Evolutionary conservation across 768 basidiomycete species (phyloP).

Genomic region (Boletus vinaceobasis): DNA sequence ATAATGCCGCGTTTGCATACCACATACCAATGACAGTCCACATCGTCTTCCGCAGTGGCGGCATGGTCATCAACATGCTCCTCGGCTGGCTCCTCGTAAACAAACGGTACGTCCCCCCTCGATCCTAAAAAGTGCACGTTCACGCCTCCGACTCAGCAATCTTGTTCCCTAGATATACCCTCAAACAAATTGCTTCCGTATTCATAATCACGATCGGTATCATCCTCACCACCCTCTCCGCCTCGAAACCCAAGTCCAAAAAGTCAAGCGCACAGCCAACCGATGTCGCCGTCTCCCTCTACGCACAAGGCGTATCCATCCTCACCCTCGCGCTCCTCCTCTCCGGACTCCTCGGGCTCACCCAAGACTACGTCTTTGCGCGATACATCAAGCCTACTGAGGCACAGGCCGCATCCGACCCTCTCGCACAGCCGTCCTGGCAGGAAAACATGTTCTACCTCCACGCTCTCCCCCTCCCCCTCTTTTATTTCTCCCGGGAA

Average conservation of each 20-base stretch:
- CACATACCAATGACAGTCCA: constrained; percentile 88
- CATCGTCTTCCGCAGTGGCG: constrained; percentile 91
- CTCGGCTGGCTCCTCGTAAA: constrained; percentile 67
- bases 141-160: constrained; percentile 4
- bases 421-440: constrained; percentile 50
- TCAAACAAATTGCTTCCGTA: constrained; percentile 67
- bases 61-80: constrained; percentile 78
- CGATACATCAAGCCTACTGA: constrained; percentile 37
- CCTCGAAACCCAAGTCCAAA: constrained; percentile 37
- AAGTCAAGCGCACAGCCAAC: background rate
- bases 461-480: constrained; percentile 74
- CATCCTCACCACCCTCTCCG: constrained; percentile 76
- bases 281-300: constrained; percentile 31
- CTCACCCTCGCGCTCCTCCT: constrained; percentile 75
- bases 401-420: constrained; percentile 17
- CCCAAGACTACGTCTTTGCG: constrained; percentile 77
- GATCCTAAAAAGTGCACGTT: too few relatives aligned
- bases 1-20: constrained; percentile 89
- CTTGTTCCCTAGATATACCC: constrained; percentile 50
- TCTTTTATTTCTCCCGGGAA: constrained; percentile 62
- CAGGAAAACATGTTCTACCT: constrained; percentile 92
- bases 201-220: constrained; percentile 80
- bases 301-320: constrained; percentile 69
- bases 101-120: constrained; percentile 60
- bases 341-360: constrained; percentile 76